Evolutionary conservation across 768 basidiomycete genomes (phyloP), one percentile per base, ranked within the genome.

Genomic region (Serpula lacrymans): DNA sequence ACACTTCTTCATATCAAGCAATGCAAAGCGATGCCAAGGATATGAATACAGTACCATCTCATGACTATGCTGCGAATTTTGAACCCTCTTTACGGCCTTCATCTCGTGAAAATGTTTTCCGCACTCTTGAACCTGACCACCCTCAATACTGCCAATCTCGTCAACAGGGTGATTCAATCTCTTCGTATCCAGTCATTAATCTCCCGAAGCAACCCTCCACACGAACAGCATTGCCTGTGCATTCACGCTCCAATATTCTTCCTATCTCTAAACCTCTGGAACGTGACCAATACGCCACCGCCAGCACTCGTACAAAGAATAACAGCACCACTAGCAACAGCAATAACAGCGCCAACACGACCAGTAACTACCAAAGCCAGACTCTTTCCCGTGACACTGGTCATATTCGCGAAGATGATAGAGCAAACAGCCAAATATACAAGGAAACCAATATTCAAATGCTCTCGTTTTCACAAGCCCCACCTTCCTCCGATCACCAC

Each of bases 311-410:
- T 36, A 41, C 51, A 39, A 60, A 59, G 27, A 52, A 50, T 39
- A 59, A 27, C 34, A 55, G 41, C 43, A 52, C 40, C 27, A 56
- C 42, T 47, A 55, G 39, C 42, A 47, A 40, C 42, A 46, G 29
- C 41, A 46, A 42, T 27, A 48, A 34, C 48, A 46, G 37, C 37
- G 49, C 43, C 34, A 47, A 47, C 24, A 50, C 45, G 30, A 35
- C 29, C 16, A 43, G 42, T 41, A 28, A 26, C 48, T 48, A 50
- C 37, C 47, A 41, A 14, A 50, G 45, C 44, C 49, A 49, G 39
- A 56, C 45, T 51, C 56, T 55, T 51, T 51, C 51, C 27, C 55
- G 50, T 36, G 52, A 52, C 40, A 43, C 42, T 25, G 33, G 34
- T 22, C 13, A 29, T 12, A 6, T 23, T 16, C 20, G 28, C 11